Evolutionary conservation across 768 basidiomycete genomes (phyloP).

Genomic region (Trametes sanguinea): DNA sequence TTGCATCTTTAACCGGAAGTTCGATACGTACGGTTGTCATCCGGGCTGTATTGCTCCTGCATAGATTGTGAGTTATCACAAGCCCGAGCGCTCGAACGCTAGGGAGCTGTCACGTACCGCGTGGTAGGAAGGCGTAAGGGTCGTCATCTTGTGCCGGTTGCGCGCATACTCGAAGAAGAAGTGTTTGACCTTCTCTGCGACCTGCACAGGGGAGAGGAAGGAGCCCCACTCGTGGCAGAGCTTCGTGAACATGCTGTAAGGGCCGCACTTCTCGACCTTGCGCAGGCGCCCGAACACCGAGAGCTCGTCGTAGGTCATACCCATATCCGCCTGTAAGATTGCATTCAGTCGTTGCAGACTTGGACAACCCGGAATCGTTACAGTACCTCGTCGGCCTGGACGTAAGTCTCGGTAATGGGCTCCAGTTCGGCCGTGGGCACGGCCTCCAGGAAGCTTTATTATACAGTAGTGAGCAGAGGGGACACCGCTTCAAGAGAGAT

Average conservation of each 20-base stretch:
- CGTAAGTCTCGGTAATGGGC: constrained; percentile 90
- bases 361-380: constrained; percentile 30
- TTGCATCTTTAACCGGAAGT: no score
- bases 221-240: constrained; percentile 92
- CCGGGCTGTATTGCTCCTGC: constrained; percentile 94
- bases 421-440: constrained; percentile 96
- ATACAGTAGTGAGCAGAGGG: neutral
- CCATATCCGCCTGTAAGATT: constrained; percentile 82
- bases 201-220: constrained; percentile 80
- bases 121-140: constrained; percentile 90
- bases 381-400: constrained; percentile 87
- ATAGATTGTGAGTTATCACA: no score
- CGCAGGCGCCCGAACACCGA: constrained; percentile 91
- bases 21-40: constrained; percentile 79
- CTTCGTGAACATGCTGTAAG: constrained; percentile 97
- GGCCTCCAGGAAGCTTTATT: constrained; percentile 80
- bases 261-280: constrained; percentile 96
- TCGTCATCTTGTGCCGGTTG: constrained; percentile 99
- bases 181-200: constrained; percentile 94
- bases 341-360: neutral
- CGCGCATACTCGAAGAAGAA: constrained; percentile 98
- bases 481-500: neutral
- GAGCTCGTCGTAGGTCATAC: constrained; percentile 98
- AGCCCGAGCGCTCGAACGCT: neutral
- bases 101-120: constrained; percentile 57